Percentiles rank a stretch among this genome's conserved stretches.
Conservation (phyloP, 139 green algal genomes). For the Picochlorum sp. region DNA sequence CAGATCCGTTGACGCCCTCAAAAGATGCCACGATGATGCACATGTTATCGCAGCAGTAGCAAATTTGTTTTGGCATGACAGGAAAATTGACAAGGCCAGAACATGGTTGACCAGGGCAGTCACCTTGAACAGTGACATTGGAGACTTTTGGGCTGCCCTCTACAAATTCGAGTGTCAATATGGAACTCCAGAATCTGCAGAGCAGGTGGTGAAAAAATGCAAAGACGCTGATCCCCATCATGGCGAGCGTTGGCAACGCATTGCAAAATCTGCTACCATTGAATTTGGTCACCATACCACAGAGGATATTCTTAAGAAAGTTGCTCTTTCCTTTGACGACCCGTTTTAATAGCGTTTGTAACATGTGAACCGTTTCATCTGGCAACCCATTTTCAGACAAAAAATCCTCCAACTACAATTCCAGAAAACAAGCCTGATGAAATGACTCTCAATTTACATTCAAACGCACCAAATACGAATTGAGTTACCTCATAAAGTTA, state of each 20-base stretch:
- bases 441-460: no score
- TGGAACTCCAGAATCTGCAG: slow-evolving; percentile 28
- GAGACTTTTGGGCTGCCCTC: slow-evolving; percentile 85
- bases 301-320: slow-evolving; percentile 65
- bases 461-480: no score
- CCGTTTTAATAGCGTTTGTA: no score
- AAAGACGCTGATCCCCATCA: slow-evolving; percentile 65
- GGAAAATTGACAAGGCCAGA: slow-evolving; percentile 86
- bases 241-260: slow-evolving; percentile 78
- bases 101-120: slow-evolving; percentile 77
- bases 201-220: slow-evolving; percentile 21
- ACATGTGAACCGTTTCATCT: no score
- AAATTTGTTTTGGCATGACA: slow-evolving; percentile 82
- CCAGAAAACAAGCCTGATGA: no score
- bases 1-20: slow-evolving; percentile 83
- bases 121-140: slow-evolving; percentile 66
- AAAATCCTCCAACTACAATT: no score
- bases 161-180: slow-evolving; percentile 62
- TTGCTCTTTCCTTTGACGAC: slow-evolving; percentile 46
- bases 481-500: no score
- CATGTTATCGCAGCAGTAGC: slow-evolving; percentile 75
- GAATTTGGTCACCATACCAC: slow-evolving; percentile 48
- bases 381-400: no score
- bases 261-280: slow-evolving; percentile 73
- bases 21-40: slow-evolving; percentile 81